Percentiles rank a stretch among this genome's conserved stretches.
phyloP scores from a whole-genome alignment of 371 early-diverging fungal genomes.

The Mortierella polycephala region DNA sequence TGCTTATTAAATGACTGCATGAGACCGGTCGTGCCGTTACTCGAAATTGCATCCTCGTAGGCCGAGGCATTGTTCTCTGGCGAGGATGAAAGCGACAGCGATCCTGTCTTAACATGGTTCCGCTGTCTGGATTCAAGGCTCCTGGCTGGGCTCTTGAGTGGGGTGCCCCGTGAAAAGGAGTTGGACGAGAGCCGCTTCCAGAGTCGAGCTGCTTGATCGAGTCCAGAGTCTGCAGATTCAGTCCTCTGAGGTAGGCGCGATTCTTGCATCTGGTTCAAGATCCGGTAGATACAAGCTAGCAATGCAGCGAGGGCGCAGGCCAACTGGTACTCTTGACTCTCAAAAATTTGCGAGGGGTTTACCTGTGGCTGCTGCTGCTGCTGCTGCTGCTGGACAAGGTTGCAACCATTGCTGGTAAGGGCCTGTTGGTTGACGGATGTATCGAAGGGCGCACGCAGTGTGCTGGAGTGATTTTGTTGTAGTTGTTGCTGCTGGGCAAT shows the following conservation, averaged over 20 bases:
- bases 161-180: conserved; percentile 19
- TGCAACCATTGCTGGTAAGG: neutral
- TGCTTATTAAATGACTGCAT: conserved; percentile 50
- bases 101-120: neutral
- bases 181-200: conserved; percentile 53
- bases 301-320: conserved; percentile 51
- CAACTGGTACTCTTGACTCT: conserved; percentile 52
- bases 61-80: conserved; percentile 12
- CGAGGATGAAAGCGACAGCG: conserved; percentile 9
- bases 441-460: neutral
- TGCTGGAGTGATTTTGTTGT: neutral
- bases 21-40: conserved; percentile 17
- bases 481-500: neutral
- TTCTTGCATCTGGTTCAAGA: conserved; percentile 39
- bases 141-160: neutral
- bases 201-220: conserved; percentile 47
- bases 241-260: conserved; percentile 10
- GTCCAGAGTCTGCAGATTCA: conserved; percentile 47
- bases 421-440: neutral
- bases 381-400: neutral
- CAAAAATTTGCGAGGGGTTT: conserved; percentile 34
- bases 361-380: conserved; percentile 8
- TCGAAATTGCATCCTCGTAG: conserved; percentile 1
- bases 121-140: neutral
- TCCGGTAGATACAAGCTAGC: conserved; percentile 45